Base-by-base conservation (phyloP, 176 grass and related monocot genomes). In the Saccharum spontaneum region DNA sequence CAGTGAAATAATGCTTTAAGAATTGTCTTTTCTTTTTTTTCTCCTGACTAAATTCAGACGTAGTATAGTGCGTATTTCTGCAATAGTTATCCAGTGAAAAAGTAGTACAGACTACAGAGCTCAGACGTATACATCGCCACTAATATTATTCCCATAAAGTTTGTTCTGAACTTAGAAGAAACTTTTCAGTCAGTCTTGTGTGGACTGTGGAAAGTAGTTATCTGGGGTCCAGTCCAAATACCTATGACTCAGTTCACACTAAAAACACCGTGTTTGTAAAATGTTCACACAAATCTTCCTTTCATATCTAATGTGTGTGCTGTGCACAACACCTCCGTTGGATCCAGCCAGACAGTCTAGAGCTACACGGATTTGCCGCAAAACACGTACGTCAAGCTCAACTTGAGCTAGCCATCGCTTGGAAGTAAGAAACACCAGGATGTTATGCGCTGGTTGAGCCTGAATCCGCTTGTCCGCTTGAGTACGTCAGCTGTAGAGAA, bases 321-420 rank as follows among this genome's bases (percentile, higher is more conserved):
- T 71, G 22, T 72, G 60, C 45, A 26, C 8, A 76, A 23, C 72
- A n/a, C 69, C 41, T 55, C 17, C n/a, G 46, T 86, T 41, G 43
- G 45, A 24, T 75, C 78, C 34, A 67, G 48, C 0, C 55, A 52
- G 68, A 13, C 7, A 44, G 5, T 12, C 11, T 23, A 52, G 14
- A 16, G 59, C 69, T 75, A 71, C 60, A 28, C 17, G 34, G 69
- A 75, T 81, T 43, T 54, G 16, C 61, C 45, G 6, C n/a, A 57
- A 87, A 81, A 18, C n/a, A 80, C 50, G 45, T 14, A 72, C 22
- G 30, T 31, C 28, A 59, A 87, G n/a, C 78, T 68, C 44, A 75
- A 75, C 45, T 81, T 57, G 77, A 49, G 46, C 6, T 54, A 7
- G 52, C 52, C 6, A 73, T 87, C 60, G 59, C 85, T 75, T 81